A percentile compares a stretch with the other conserved stretches of the same genome.
Conservation (phyloP, 768 basidiomycete species). For the Boletus vinaceobasis region DNA sequence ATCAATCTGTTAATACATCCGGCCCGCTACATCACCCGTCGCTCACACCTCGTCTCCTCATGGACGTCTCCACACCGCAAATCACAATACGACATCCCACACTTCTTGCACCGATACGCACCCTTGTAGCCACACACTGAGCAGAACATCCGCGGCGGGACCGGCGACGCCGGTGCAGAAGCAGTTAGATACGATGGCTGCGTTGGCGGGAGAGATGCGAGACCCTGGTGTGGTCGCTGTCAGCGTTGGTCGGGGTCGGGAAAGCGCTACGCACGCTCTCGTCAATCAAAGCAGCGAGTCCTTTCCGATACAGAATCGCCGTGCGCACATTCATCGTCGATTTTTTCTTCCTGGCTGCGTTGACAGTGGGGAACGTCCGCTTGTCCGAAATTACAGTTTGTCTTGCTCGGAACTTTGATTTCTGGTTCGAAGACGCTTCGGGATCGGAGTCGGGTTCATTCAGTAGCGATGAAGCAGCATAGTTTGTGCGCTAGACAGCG, state of each 20-base stretch:
- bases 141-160: slow-evolving; percentile 71
- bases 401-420: slow-evolving; percentile 62
- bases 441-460: slow-evolving; percentile 32
- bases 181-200: slow-evolving; percentile 74
- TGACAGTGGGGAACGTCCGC: slow-evolving; percentile 40
- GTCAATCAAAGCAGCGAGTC: slow-evolving; percentile 65
- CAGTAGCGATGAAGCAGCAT: slow-evolving; percentile 46
- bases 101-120: slow-evolving; percentile 72
- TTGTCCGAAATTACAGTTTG: slow-evolving; percentile 76
- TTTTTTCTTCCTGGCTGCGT: slow-evolving; percentile 58
- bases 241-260: background rate
- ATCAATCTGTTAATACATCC: background rate
- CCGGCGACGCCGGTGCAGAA: slow-evolving; percentile 50
- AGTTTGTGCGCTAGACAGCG: slow-evolving; percentile 66
- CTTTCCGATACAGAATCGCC: slow-evolving; percentile 81
- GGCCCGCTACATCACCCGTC: slow-evolving; percentile 51
- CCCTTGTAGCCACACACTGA: slow-evolving; percentile 89
- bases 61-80: slow-evolving; percentile 70
- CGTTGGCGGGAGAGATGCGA: slow-evolving; percentile 49
- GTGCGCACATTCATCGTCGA: slow-evolving; percentile 78
- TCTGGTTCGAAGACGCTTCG: slow-evolving; percentile 21
- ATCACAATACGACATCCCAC: slow-evolving; percentile 75
- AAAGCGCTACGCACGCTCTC: slow-evolving; percentile 63
- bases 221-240: slow-evolving; percentile 42
- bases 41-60: slow-evolving; percentile 77